These are phyloP conservation scores for Salvia miltiorrhiza DNA, from an alignment of 257 asterid genomes.

Conservation along the genomic window DNA sequence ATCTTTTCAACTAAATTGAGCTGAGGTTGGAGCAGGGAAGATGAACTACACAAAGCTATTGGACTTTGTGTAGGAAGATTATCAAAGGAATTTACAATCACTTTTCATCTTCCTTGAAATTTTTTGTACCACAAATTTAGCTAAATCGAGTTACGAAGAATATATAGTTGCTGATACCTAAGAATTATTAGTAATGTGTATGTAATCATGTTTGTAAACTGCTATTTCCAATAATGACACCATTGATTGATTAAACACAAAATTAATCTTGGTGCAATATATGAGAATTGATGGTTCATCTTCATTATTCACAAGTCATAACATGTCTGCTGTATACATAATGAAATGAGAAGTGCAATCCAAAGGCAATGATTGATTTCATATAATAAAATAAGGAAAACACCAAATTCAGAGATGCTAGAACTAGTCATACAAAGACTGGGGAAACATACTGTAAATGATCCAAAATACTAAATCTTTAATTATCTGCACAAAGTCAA, in stretches of 20 bases:
- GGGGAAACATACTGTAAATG: background rate
- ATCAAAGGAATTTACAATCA: background rate
- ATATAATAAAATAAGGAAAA: too few species aligned
- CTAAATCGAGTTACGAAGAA: background rate
- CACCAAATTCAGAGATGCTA: too few species aligned
- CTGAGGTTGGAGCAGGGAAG: background rate
- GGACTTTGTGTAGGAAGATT: background rate
- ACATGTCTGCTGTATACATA: too few species aligned
- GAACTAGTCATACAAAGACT: background rate
- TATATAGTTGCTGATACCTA: background rate
- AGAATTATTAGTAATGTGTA: background rate
- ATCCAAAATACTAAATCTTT: background rate
- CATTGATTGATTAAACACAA: background rate
- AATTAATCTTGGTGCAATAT: too few species aligned
- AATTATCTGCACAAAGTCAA: background rate
- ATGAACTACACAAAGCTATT: slow-evolving; percentile 4
- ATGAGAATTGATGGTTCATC: too few species aligned
- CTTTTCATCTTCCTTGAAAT: background rate
- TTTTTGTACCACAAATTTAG: background rate
- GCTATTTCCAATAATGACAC: too few species aligned
- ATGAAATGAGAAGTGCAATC: too few species aligned
- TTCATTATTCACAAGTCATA: too few species aligned
- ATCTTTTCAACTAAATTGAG: background rate
- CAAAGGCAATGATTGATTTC: too few species aligned
- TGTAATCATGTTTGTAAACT: background rate